Base-by-base conservation (phyloP, 2,329 filamentous ascomycete species). In the Fusarium scirpi region DNA sequence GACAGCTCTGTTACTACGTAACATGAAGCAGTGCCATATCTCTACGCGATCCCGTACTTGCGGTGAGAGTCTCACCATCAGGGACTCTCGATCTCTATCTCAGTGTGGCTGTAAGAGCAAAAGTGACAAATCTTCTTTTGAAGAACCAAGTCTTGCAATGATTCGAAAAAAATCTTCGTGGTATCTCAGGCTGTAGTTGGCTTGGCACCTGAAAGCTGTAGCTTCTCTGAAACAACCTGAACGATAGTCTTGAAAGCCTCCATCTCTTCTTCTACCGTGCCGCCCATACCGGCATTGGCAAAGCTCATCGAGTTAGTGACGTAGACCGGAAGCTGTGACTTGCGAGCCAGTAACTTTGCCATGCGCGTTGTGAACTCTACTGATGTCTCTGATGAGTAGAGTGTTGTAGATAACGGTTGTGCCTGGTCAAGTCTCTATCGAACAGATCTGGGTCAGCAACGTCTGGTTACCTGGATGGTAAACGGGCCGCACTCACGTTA, bases 191-290 rank as follows among this genome's bases (percentile, higher is more conserved):
- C 62, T 3, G 52, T 16, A 22, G 53, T 34, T 27, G 61, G 10
- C 15, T 62, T 70, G 40, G 62, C 13, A 7, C 67, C 72, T 3
- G 71, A 58, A 18, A 70, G 55, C 48, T 72, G 69, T 15, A 82
- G 75, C 58, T 71, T 75, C 16, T 67, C 75, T 9, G 80, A 69
- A 22, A 94, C 87, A 48, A 92, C 88, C 62, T 92, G 87, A 32
- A 94, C 89, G 43, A 97, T 89, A 69, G 86, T 87, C 75, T 88
- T 89, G 74, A 98, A 91, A 0, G 92, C 93, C 77, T 95, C 94
- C 90, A 98, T 94, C 82, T 98, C 95, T 83, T 98, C 96, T 77
- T 98, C 94, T 9, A 95, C 89, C 0, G 90, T 92, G 22, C 94
- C 92, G 12, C 94, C 94, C 75, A 94, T 87, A 3, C 91, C 92